These are phyloP conservation scores for Blastobotrys peoriensis DNA, from an alignment of 805 yeast genomes.

Conservation along the genomic window DNA sequence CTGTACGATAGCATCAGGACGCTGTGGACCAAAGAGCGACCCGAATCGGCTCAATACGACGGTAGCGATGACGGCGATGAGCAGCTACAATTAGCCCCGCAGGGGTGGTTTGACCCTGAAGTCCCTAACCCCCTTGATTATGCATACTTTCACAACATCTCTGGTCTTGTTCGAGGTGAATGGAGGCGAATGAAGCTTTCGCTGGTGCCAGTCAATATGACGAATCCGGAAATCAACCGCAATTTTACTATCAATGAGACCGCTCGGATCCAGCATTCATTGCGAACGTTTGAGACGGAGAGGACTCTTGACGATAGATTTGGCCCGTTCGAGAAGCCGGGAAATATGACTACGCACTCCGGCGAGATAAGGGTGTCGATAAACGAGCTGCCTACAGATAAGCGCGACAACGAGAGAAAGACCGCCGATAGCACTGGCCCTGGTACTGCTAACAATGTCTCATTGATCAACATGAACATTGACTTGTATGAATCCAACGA, in stretches of 20 bases:
- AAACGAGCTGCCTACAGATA: conserved; percentile 4
- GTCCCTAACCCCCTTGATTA: conserved; percentile 1
- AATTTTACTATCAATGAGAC: neutral
- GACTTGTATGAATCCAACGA: conserved; percentile 18
- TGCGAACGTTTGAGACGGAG: neutral
- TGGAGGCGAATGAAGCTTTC: conserved; percentile 46
- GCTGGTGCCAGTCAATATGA: conserved; percentile 22
- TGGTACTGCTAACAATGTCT: conserved; percentile 12
- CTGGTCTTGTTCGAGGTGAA: conserved; percentile 36
- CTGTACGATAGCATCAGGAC: conserved; percentile 5
- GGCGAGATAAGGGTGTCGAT: conserved; percentile 14
- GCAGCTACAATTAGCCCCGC: conserved; percentile 5
- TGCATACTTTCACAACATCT: conserved; percentile 19
- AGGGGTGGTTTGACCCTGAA: neutral
- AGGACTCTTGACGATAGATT: neutral
- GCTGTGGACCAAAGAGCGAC: conserved; percentile 30
- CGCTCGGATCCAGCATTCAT: neutral
- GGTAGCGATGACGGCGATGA: conserved; percentile 8
- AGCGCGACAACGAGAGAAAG: neutral
- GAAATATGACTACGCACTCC: conserved; percentile 10
- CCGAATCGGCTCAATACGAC: conserved; percentile 52
- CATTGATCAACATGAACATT: conserved; percentile 12
- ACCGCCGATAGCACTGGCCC: neutral
- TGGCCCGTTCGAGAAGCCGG: conserved; percentile 1
- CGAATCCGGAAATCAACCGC: conserved; percentile 10